Base-by-base conservation (phyloP, 1,284 basidiomycete genomes). In the Microbotryomycetes sp. region DNA sequence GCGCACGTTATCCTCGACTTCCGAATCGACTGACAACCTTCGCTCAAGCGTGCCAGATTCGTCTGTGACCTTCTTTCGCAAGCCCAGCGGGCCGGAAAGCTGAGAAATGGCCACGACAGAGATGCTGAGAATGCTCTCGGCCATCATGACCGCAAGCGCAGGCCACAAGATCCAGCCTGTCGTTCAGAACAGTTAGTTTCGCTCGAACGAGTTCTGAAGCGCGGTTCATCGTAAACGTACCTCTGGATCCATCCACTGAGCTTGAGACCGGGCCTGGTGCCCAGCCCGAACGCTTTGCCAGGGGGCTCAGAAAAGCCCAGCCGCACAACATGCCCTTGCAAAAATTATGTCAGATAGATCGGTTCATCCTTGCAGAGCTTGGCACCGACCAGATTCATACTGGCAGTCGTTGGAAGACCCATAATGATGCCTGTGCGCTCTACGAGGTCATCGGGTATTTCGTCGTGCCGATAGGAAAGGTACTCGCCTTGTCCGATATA, bases 351-450 rank as follows among this genome's bases (percentile, higher is more conserved):
- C 3, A 9, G 26, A 30, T 0, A 18, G 21, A 5, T 26, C 7
- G 18, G 51, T 28, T 4, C 3, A 26, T 5, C 11, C 24, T 26
- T 4, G 13, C 26, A 16, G n/a, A 35, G 24, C 6, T 6, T 6
- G 46, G 30, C 24, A 74, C 79, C 70, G 71, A 88, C 87, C 56
- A 91, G 74, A 69, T 88, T 92, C 93, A 97, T 97, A 72, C 88
- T 89, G 28, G 94, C 73, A 0, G 91, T 93, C 0, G 91, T 96
- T 0, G 91, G 89, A 68, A 94, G 87, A 3, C 93, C 93, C 94
- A 97, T 97, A 73, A 97, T 97, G 67, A 97, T 92, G 4, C 92
- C 89, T 87, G 68, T 61, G 6, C 60, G n/a, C n/a, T n/a, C n/a
- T n/a, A n/a, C n/a, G n/a, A n/a, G n/a, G n/a, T n/a, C n/a, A n/a